These are phyloP conservation scores for Taiwanofungus camphoratus DNA, from an alignment of 1,284 basidiomycete species.

Conservation along the genomic window DNA sequence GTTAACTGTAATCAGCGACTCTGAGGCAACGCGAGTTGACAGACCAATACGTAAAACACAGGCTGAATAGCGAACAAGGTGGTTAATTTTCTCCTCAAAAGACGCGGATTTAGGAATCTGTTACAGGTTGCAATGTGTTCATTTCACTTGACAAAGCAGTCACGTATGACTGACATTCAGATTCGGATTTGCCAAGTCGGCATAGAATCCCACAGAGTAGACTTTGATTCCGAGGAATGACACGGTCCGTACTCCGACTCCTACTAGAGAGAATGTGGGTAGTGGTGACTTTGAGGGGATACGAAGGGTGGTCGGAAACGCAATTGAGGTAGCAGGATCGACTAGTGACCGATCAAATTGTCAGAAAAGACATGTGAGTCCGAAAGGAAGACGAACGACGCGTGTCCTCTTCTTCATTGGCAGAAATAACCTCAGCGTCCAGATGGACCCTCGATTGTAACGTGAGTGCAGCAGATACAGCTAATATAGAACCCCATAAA, in stretches of 20 bases:
- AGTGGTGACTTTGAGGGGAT: conserved; percentile 56
- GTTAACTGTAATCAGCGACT: conserved; percentile 1
- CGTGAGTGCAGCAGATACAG: conserved; percentile 28
- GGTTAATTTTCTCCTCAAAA: conserved; percentile 63
- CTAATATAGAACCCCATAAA: conserved; percentile 31
- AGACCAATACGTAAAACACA: conserved; percentile 71
- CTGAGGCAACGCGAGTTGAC: background rate
- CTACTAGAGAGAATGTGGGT: conserved; percentile 64
- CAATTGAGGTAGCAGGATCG: conserved; percentile 66
- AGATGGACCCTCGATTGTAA: conserved; percentile 30
- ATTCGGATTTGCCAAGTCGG: conserved; percentile 60
- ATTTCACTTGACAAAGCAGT: background rate
- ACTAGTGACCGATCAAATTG: conserved; percentile 38
- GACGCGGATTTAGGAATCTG: conserved; percentile 43
- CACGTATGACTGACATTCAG: conserved; percentile 40
- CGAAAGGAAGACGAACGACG: conserved; percentile 14
- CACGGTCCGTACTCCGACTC: conserved; percentile 80
- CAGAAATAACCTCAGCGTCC: conserved; percentile 27
- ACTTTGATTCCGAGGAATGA: conserved; percentile 80
- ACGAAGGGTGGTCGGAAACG: conserved; percentile 59
- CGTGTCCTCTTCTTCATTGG: conserved; percentile 19
- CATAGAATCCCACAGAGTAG: conserved; percentile 84
- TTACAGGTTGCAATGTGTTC: conserved; percentile 23
- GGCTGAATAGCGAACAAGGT: conserved; percentile 61
- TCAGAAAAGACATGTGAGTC: background rate